Percentiles rank a stretch among this genome's conserved stretches.
phyloP scores from a whole-genome alignment of 805 yeast genomes.

The Ogataea trehalophila region DNA sequence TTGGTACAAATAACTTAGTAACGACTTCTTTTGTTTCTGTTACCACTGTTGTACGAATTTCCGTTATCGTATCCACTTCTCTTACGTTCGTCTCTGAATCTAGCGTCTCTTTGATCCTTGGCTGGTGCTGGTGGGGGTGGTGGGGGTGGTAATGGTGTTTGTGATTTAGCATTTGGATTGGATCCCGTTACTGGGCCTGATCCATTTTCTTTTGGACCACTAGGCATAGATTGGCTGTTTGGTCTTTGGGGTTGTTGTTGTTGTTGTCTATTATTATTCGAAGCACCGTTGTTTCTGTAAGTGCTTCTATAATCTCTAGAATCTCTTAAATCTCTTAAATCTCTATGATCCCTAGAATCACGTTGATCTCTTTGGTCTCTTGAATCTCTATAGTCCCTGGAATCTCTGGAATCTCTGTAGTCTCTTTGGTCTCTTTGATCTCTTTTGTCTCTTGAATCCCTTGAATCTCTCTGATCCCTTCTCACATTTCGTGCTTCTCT shows the following conservation, averaged over 20 bases:
- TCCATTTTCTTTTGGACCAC: too few relatives aligned
- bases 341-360: constrained; percentile 1
- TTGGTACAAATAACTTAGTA: constrained; percentile 3
- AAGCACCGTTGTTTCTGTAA: neutral
- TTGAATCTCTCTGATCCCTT: neutral
- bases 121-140: too few relatives aligned
- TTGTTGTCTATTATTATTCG: neutral
- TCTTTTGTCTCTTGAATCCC: neutral
- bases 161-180: too few relatives aligned
- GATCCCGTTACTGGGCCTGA: too few relatives aligned
- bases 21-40: constrained; percentile 10
- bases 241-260: too few relatives aligned
- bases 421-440: neutral
- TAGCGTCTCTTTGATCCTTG: neutral
- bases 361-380: constrained; percentile 1
- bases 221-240: too few relatives aligned
- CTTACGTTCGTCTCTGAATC: neutral
- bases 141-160: too few relatives aligned
- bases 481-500: too few relatives aligned
- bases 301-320: neutral
- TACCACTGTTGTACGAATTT: constrained; percentile 7
- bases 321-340: neutral
- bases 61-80: constrained; percentile 3
- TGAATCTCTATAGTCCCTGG: neutral
- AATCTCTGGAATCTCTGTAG: neutral